Conservation (phyloP, 345 rosid species). For the Orychophragmus violaceus region DNA sequence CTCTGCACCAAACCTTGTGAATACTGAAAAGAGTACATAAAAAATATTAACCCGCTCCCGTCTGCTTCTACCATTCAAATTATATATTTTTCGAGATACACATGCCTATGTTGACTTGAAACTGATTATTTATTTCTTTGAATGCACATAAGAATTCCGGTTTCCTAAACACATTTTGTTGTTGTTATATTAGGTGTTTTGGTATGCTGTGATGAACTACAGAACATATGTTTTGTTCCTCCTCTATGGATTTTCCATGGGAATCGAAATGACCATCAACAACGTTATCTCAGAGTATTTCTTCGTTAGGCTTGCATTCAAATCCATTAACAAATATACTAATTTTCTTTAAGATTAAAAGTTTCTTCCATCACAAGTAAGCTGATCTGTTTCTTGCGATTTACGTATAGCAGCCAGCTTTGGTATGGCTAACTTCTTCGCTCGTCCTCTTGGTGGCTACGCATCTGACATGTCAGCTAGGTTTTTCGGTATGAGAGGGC, state of each 20-base stretch:
- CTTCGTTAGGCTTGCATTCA: constrained; percentile 39
- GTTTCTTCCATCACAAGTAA: background rate
- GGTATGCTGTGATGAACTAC: constrained; percentile 58
- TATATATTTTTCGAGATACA: background rate
- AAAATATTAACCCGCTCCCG: background rate
- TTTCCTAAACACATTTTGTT: background rate
- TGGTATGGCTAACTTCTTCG: constrained; percentile 65
- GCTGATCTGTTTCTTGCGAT: background rate
- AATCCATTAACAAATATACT: background rate
- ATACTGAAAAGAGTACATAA: background rate
- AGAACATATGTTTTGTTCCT: constrained; percentile 66
- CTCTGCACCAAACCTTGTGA: background rate
- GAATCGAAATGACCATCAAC: constrained; percentile 54
- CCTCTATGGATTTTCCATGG: constrained; percentile 66
- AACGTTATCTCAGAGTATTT: constrained; percentile 61
- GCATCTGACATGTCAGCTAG: constrained; percentile 53
- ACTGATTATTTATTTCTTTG: background rate
- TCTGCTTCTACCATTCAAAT: background rate
- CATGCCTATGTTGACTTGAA: background rate
- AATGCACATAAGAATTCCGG: background rate
- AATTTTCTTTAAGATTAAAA: too few relatives aligned
- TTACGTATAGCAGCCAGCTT: constrained; percentile 54
- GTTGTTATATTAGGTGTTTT: constrained; percentile 37
- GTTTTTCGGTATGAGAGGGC: constrained; percentile 68
- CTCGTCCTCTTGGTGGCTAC: constrained; percentile 68